These are phyloP conservation scores for Trypanosoma theileri DNA, from an alignment of 208 protist genomes.

Conservation along the genomic window DNA sequence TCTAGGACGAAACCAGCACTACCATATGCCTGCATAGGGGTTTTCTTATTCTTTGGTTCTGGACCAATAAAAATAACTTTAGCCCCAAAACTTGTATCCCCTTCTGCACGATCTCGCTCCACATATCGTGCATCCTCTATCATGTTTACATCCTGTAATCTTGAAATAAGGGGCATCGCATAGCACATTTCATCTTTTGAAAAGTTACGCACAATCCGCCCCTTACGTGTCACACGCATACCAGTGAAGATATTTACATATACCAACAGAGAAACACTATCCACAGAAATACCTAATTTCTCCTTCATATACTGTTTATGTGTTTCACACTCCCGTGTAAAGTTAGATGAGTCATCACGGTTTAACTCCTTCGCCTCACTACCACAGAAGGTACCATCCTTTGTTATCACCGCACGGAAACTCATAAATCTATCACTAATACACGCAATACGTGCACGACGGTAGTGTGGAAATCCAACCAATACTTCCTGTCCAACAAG, in stretches of 20 bases:
- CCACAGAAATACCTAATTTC: constrained; percentile 73
- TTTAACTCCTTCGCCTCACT: constrained; percentile 56
- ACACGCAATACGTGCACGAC: constrained; percentile 72
- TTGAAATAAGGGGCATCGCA: constrained; percentile 58
- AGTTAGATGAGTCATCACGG: constrained; percentile 60
- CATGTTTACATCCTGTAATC: constrained; percentile 62
- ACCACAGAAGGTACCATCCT: constrained; percentile 60
- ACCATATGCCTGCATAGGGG: constrained; percentile 39
- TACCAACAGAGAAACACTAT: constrained; percentile 60
- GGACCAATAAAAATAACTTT: constrained; percentile 76
- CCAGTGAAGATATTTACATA: constrained; percentile 85
- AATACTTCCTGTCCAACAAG: constrained; percentile 81
- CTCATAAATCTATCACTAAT: constrained; percentile 55
- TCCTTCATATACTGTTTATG: constrained; percentile 76
- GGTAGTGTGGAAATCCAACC: constrained; percentile 88
- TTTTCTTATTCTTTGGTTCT: constrained; percentile 57
- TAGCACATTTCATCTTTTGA: constrained; percentile 77
- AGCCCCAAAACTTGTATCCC: constrained; percentile 49
- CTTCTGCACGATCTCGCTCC: constrained; percentile 62
- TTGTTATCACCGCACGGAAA: constrained; percentile 51
- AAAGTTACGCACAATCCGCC: constrained; percentile 68
- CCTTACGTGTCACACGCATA: constrained; percentile 61
- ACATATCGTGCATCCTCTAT: constrained; percentile 70
- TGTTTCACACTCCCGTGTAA: constrained; percentile 67
- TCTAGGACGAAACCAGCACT: constrained; percentile 48